Percentiles rank a stretch among this genome's conserved stretches.
Evolutionary conservation across 2,329 filamentous ascomycete genomes (phyloP).

Genomic region (Elsinoe perseae): DNA sequence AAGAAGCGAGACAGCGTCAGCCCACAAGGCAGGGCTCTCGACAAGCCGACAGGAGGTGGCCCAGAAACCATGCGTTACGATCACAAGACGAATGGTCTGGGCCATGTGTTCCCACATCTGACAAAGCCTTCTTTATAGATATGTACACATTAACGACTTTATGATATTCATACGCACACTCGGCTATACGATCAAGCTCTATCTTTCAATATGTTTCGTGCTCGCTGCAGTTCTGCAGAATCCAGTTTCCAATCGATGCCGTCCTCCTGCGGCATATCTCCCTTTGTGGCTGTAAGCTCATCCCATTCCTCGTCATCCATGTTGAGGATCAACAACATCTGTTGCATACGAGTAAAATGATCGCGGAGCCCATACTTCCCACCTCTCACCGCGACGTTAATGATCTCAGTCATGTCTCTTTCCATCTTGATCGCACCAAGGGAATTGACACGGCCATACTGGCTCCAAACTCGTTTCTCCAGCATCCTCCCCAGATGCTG

Average conservation of each 20-base stretch:
- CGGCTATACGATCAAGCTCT: not conserved
- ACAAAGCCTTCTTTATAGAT: slow-evolving; percentile 10
- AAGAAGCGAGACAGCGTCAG: slow-evolving; percentile 1
- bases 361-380: slow-evolving; percentile 71
- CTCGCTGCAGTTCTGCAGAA: slow-evolving; percentile 64
- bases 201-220: slow-evolving; percentile 44
- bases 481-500: slow-evolving; percentile 68
- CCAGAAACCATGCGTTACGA: slow-evolving; percentile 16
- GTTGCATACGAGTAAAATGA: slow-evolving; percentile 64
- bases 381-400: slow-evolving; percentile 58
- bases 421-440: slow-evolving; percentile 78
- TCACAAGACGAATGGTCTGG: slow-evolving; percentile 14
- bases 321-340: slow-evolving; percentile 79
- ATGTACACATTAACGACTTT: not conserved
- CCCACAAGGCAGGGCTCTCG: not conserved
- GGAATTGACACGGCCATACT: slow-evolving; percentile 69
- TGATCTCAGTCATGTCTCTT: slow-evolving; percentile 70
- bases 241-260: slow-evolving; percentile 65
- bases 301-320: slow-evolving; percentile 98
- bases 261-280: slow-evolving; percentile 44
- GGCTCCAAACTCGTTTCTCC: slow-evolving; percentile 80
- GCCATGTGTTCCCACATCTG: slow-evolving; percentile 22
- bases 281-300: slow-evolving; percentile 51
- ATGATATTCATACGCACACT: not conserved
- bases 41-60: not conserved